Evolutionary conservation across 495 filamentous ascomycete species (phyloP), one percentile per base, ranked within the genome.

Genomic region (Clavariopsis aquatica): DNA sequence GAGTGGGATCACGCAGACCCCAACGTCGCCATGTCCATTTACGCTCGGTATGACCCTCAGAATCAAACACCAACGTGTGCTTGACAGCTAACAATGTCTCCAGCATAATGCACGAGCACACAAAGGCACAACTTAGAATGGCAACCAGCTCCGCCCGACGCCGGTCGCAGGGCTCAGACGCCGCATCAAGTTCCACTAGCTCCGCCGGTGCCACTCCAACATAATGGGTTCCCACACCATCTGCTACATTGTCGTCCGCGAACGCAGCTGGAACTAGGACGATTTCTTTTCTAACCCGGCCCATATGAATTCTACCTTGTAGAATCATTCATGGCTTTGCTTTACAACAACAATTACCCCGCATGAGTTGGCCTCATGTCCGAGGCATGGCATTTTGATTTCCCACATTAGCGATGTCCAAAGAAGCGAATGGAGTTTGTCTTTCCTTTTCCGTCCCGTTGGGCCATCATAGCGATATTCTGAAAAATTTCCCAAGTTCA

Each of bases 21-120:
- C 15, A 57, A 65, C 17, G 24, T 57, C n/a, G 73, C 75, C 36
- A 75, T 75, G 71, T 70, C 65, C 10, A 45, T 47, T 0, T 77
- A 77, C 36, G 67, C 72, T 52, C 63, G 66, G 75, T 76, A 66
- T 60, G 65, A 61, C 4, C 43, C 15, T 15, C 27, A 46, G n/a
- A n/a, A 53, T 31, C 46, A 5, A 26, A 1, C 6, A 15, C 17
- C 13, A 3, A 20, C 47, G 2, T 23, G n/a, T 23, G 53, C n/a
- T n/a, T n/a, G n/a, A n/a, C n/a, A n/a, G n/a, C 49, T 67, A 54
- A 53, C 38, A 24, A 24, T 23, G n/a, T 26, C n/a, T 9, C 10
- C 28, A 71, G 69, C 0, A 65, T 71, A 28, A 71, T 71, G 69
- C 69, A 68, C 51, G 65, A 71, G 38, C 69, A 71, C 34, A 71